Evolutionary conservation across 768 basidiomycete species (phyloP), one percentile per base, ranked within the genome.

Genomic region (Naematelia encephala): DNA sequence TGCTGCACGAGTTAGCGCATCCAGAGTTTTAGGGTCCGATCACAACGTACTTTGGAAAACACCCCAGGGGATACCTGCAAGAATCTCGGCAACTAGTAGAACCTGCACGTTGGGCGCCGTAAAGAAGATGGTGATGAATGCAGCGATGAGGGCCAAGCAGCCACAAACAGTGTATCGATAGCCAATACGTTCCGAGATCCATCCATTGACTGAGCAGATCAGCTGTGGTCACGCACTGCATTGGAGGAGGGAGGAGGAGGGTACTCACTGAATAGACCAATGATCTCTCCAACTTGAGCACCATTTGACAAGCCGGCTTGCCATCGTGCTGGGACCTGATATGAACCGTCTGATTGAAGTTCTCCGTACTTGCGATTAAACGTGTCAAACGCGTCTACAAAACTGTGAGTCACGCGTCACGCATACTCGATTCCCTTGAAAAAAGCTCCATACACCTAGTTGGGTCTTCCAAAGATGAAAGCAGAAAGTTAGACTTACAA

Each of bases 61-160:
- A 62, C 77, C 76, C 77, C 76, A 79, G 5, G 77, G 77, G 34
- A 79, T 71, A 60, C 78, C 77, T n/a, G 66, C 74, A 23, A 79
- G 57, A 23, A 73, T 70, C 46, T 73, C 68, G 16, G 64, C 72
- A 27, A 61, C 72, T 3, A 70, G 56, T 1, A 73, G 59, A 43
- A 55, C 61, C 28, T 67, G 52, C 34, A 73, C 51, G 21, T 57
- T 69, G 14, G 53, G 58, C 26, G 72, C 69, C 16, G 59, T 56
- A 61, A 69, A 73, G 63, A 70, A 68, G 58, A 73, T 67, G 26
- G 72, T 59, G 55, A 69, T 72, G 57, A 76, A 51, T 1, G 47
- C 70, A 54, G 63, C 59, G 19, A 74, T 46, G 54, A 53, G 59
- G 16, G 64, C 52, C 46, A 78, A 63, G 28, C 69, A 72, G 12